These are phyloP conservation scores for Neurospora sp. DNA, from an alignment of 495 filamentous ascomycete genomes.

Conservation along the genomic window DNA sequence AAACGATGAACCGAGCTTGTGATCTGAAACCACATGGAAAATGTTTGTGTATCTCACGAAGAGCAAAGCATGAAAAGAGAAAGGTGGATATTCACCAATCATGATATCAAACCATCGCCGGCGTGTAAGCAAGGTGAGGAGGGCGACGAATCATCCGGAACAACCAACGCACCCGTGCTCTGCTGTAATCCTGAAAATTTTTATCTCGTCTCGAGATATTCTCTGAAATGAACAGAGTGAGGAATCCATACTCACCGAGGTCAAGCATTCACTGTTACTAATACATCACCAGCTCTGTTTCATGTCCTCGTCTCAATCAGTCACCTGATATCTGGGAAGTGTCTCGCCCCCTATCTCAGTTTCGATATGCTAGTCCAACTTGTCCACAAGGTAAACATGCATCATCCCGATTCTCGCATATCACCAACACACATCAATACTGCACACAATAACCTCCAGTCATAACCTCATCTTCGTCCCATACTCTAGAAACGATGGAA, in stretches of 20 bases:
- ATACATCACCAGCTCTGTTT: not conserved
- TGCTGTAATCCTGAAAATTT: not conserved
- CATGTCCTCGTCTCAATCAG: not conserved
- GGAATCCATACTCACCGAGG: not conserved
- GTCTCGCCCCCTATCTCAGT: not conserved
- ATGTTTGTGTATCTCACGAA: not conserved
- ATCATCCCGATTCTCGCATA: too few species aligned
- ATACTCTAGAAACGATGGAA: not conserved
- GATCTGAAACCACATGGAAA: not conserved
- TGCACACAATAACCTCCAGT: too few species aligned
- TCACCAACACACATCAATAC: too few species aligned
- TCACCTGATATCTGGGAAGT: not conserved
- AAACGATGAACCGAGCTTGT: not conserved
- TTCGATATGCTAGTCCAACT: not conserved
- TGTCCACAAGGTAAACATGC: too few species aligned
- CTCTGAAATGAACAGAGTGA: not conserved
- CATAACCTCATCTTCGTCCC: not conserved
- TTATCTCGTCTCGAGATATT: not conserved
- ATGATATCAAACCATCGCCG: not conserved
- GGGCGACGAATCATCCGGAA: not conserved
- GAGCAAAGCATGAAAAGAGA: not conserved
- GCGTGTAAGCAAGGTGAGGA: not conserved
- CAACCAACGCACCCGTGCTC: not conserved
- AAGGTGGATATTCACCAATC: not conserved
- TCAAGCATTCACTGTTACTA: not conserved